Evolutionary conservation across 495 filamentous ascomycete genomes (phyloP), one percentile per base, ranked within the genome.

Genomic region (Aspergillus affinis): DNA sequence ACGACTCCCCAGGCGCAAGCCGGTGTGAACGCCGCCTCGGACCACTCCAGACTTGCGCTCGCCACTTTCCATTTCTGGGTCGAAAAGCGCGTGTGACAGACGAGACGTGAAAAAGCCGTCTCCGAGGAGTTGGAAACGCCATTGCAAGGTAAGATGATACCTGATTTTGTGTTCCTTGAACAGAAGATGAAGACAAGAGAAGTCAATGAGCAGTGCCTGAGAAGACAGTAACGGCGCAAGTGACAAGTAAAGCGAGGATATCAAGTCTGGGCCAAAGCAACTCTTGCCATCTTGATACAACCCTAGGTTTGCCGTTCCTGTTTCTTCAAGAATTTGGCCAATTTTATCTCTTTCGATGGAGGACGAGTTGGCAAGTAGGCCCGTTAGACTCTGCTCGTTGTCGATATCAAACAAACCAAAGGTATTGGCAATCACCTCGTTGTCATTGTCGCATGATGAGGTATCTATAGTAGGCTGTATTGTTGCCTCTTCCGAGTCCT

Each of bases 31-130:
- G 12, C 88, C 88, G 36, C 80, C 85, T 5, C 88, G 82, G 17
- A 88, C 81, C 20, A 86, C 83, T 5, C 90, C 89, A 17, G 81
- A 69, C 50, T 82, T 82, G 53, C 89, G 81, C 62, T 96, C 91
- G 41, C 91, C 89, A 19, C 87, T 88, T 51, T 87, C 84, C 52
- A 92, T 84, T n/a, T 95, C 88, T 0, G 92, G 85, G 57, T 90
- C 87, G 70, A 98, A 98, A 2, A 98, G 83, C 3, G 92, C 89
- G 57, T 92, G 83, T 3, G 88, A 87, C 19, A 98, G 84, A 7
- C 87, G 84, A 32, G 88, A 86, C 32, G 85, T 82, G 69, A 97
- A 95, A 4, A 90, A 80, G 26, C 93, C 93, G 67, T 96, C 89
- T 3, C 90, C 89, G 6, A 97, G 77, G 6, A 98, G 81, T 48